Percentiles rank a stretch among this genome's conserved stretches.
These are phyloP conservation scores for Blastobotrys ciferrii DNA, from an alignment of 1,139 yeast species.

Conservation along the genomic window DNA sequence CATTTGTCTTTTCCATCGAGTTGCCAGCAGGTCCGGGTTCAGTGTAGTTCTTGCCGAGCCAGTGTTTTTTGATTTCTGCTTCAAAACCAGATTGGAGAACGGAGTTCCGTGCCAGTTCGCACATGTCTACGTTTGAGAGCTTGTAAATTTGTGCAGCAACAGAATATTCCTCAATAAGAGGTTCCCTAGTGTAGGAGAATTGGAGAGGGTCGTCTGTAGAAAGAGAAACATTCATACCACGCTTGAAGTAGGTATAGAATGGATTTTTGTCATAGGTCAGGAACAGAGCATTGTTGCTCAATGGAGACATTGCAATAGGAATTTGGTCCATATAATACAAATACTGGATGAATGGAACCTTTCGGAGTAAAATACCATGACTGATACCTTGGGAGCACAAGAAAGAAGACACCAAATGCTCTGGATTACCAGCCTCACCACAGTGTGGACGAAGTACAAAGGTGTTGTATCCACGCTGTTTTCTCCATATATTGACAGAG, in stretches of 20 bases:
- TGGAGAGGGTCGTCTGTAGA: constrained; percentile 94
- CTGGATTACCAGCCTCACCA: constrained; percentile 99
- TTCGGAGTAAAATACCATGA: constrained; percentile 90
- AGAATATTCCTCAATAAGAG: constrained; percentile 95
- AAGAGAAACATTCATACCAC: constrained; percentile 89
- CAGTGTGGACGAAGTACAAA: constrained; percentile 95
- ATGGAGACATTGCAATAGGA: constrained; percentile 98
- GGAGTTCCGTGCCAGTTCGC: constrained; percentile 82
- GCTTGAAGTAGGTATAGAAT: constrained; percentile 80
- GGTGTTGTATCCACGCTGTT: constrained; percentile 72
- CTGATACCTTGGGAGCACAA: constrained; percentile 88
- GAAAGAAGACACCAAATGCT: constrained; percentile 88
- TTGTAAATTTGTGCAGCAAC: constrained; percentile 98
- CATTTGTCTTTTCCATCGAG: constrained; percentile 90
- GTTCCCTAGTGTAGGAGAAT: constrained; percentile 94
- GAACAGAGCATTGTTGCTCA: constrained; percentile 93
- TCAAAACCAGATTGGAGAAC: constrained; percentile 94
- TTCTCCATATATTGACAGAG: constrained; percentile 80
- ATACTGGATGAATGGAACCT: constrained; percentile 92
- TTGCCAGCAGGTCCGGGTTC: constrained; percentile 70
- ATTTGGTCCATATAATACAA: constrained; percentile 89
- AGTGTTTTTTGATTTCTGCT: constrained; percentile 74
- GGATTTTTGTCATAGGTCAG: constrained; percentile 94
- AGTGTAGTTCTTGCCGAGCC: constrained; percentile 79
- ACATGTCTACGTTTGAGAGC: constrained; percentile 91